These are phyloP conservation scores for Phytopythium ostracodes DNA, from an alignment of 352 stramenopile species.

Conservation along the genomic window DNA sequence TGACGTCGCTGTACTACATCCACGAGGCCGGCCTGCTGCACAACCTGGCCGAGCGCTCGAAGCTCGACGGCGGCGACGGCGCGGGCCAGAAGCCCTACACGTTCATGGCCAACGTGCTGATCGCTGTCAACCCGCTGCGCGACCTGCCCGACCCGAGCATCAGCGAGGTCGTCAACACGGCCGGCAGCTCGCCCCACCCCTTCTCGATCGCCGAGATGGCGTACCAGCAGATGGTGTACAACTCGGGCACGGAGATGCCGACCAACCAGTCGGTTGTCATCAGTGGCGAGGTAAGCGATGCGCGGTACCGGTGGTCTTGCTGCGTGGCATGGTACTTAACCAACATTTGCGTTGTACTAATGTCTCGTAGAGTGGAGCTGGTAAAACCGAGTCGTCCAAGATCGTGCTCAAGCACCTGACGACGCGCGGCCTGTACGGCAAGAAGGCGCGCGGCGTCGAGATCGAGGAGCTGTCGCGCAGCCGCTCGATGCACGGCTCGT, in stretches of 20 bases:
- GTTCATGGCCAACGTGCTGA: slow-evolving; percentile 93
- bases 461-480: slow-evolving; percentile 53
- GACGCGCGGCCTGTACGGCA: slow-evolving; percentile 81
- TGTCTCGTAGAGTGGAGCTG: slow-evolving; percentile 53
- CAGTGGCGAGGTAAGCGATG: slow-evolving; percentile 41
- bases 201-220: slow-evolving; percentile 89
- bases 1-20: slow-evolving; percentile 95
- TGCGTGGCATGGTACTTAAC: neutral
- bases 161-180: slow-evolving; percentile 72
- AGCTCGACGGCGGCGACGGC: slow-evolving; percentile 73
- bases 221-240: slow-evolving; percentile 91
- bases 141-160: slow-evolving; percentile 74
- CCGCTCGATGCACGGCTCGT: slow-evolving; percentile 54
- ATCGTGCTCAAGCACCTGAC: slow-evolving; percentile 88
- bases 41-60: slow-evolving; percentile 92
- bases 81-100: slow-evolving; percentile 84
- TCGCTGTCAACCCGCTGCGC: slow-evolving; percentile 90
- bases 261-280: slow-evolving; percentile 89
- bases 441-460: slow-evolving; percentile 70
- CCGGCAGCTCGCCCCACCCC: slow-evolving; percentile 71
- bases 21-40: slow-evolving; percentile 94
- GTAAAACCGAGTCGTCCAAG: slow-evolving; percentile 90
- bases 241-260: slow-evolving; percentile 75
- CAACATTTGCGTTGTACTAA: neutral
- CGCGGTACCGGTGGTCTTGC: neutral